Conservation (phyloP, 2,329 filamentous ascomycete species). For the Coniochaeta sp. region DNA sequence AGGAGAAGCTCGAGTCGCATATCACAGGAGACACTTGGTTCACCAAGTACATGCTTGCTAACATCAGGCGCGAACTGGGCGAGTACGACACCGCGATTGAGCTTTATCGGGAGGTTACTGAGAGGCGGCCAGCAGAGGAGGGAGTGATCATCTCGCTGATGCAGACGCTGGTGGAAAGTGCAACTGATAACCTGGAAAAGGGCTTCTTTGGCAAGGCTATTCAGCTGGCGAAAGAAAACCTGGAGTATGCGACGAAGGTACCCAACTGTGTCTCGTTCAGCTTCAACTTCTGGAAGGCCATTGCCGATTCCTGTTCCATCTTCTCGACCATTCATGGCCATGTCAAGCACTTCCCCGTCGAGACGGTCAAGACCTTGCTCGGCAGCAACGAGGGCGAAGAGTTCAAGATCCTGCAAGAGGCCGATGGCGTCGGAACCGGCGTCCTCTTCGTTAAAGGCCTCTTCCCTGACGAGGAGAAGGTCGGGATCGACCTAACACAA, state of each 20-base stretch:
- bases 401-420: conserved; percentile 57
- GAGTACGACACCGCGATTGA: conserved; percentile 76
- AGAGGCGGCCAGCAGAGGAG: conserved; percentile 63
- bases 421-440: conserved; percentile 55
- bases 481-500: conserved; percentile 44
- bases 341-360: conserved; percentile 53
- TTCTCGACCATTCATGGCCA: conserved; percentile 74
- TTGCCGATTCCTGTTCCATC: conserved; percentile 81
- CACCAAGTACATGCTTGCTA: conserved; percentile 92
- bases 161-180: conserved; percentile 80
- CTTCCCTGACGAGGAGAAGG: conserved; percentile 38
- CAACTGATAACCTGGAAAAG: conserved; percentile 68
- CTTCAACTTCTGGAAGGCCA: conserved; percentile 93
- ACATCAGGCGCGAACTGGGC: conserved; percentile 88
- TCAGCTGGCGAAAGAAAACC: conserved; percentile 60
- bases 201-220: conserved; percentile 82
- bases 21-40: conserved; percentile 77
- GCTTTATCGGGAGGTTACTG: conserved; percentile 69
- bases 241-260: conserved; percentile 60
- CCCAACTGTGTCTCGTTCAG: conserved; percentile 56
- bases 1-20: conserved; percentile 45
- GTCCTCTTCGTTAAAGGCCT: conserved; percentile 36
- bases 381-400: conserved; percentile 40
- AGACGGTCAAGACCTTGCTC: conserved; percentile 53
- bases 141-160: conserved; percentile 83